These are phyloP conservation scores for Leishmania arabica DNA, from an alignment of 208 protist species.

Conservation along the genomic window DNA sequence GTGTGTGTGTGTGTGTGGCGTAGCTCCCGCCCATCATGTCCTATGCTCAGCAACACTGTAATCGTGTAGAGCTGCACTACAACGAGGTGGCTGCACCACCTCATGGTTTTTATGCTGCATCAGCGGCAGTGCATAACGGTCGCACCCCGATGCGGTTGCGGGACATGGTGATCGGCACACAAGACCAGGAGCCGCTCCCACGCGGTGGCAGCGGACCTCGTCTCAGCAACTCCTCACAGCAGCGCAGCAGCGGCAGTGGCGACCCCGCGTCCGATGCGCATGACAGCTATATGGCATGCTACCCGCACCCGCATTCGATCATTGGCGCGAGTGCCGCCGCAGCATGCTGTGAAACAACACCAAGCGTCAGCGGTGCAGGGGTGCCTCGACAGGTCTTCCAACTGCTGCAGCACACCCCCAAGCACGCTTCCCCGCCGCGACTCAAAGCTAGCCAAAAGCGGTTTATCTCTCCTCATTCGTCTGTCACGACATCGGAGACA, in stretches of 20 bases:
- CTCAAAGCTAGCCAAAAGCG: constrained; percentile 33
- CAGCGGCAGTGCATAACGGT: not conserved
- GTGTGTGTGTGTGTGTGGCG: not conserved
- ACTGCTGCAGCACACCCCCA: constrained; percentile 17
- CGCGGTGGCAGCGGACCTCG: not conserved
- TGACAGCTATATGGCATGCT: not conserved
- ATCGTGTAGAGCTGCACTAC: constrained; percentile 13
- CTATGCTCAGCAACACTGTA: constrained; percentile 22
- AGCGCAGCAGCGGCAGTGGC: not conserved
- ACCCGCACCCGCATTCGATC: not conserved
- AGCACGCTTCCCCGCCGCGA: constrained; percentile 16
- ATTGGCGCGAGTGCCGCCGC: constrained; percentile 6
- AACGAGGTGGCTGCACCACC: not conserved
- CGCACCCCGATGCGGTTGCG: not conserved
- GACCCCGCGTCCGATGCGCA: not conserved
- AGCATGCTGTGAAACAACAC: constrained; percentile 10
- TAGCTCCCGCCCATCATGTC: constrained; percentile 4
- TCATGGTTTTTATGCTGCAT: not conserved
- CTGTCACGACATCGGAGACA: not conserved
- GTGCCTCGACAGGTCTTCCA: constrained; percentile 18
- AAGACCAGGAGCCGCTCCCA: not conserved
- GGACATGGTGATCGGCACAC: not conserved
- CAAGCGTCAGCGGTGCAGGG: not conserved
- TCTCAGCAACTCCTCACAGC: not conserved
- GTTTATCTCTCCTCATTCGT: constrained; percentile 28